Evolutionary conservation across 2,329 filamentous ascomycete species (phyloP).

Genomic region (Madurella mycetomatis): DNA sequence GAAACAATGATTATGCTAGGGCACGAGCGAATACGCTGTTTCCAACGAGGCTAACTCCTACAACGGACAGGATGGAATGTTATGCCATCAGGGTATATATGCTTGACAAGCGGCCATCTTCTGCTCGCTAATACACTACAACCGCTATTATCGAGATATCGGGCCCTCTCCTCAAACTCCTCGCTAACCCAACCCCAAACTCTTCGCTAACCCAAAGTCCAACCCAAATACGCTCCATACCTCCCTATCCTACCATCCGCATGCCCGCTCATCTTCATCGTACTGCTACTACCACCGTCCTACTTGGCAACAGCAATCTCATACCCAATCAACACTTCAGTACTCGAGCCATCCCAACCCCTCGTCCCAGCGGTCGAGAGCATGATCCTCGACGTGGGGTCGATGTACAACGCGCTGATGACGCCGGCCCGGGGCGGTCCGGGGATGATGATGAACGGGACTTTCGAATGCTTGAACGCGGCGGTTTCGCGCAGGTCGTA

Average conservation of each 20-base stretch:
- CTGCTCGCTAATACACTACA: too few relatives aligned
- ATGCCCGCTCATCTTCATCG: background rate
- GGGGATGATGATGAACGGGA: constrained; percentile 94
- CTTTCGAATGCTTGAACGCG: constrained; percentile 66
- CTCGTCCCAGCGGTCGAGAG: constrained; percentile 86
- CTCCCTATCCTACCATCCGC: background rate
- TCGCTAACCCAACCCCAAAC: background rate
- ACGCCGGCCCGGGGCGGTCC: constrained; percentile 80
- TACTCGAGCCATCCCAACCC: constrained; percentile 88
- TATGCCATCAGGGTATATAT: too few relatives aligned
- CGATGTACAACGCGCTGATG: constrained; percentile 79
- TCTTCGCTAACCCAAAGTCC: too few relatives aligned
- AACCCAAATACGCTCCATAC: background rate
- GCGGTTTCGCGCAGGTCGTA: constrained; percentile 76
- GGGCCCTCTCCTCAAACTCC: too few relatives aligned
- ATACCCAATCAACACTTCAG: constrained; percentile 90
- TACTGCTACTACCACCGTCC: background rate
- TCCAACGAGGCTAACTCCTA: too few relatives aligned
- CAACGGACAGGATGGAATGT: too few relatives aligned
- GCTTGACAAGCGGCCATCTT: too few relatives aligned
- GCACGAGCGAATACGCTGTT: too few relatives aligned
- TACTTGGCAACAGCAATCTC: constrained; percentile 59
- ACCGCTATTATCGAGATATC: too few relatives aligned
- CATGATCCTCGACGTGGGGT: constrained; percentile 86
- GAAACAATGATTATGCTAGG: too few relatives aligned